Evolutionary conservation across 768 basidiomycete genomes (phyloP), one percentile per base, ranked within the genome.

Genomic region (Candolleomyces eurysporus): DNA sequence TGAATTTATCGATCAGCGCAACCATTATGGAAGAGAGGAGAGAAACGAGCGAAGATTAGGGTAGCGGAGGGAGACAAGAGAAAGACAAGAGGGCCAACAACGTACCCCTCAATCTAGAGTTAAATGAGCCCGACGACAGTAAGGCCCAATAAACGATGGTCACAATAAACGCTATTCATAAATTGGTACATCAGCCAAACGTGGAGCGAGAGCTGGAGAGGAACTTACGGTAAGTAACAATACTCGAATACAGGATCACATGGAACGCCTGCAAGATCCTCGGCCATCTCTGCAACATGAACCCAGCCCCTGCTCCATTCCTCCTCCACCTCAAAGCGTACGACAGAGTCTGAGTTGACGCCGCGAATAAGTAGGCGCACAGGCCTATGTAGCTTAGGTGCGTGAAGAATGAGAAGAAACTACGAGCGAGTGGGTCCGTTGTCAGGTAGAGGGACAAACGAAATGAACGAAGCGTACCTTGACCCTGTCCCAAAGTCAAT

Each of bases 351-450:
- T 89, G 88, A 5, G 83, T 75, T 8, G 81, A 77, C 1, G 88
- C 71, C 0, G 86, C 85, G 69, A 80, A 86, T 68, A 85, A 82
- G 71, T 89, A 90, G 14, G 87, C 78, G 36, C 80, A 77, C 2
- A 89, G 67, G 0, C 89, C 89, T 32, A 84, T 82, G 64, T 82
- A 87, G 0, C 84, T 79, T 2, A 90, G 77, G 59, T 84, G 67
- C 0, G 89, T 90, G 68, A 90, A 90, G 71, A 84, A 90, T 5
- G 83, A 82, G 64, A 87, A 81, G 73, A 75, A 87, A 8, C 88
- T 89, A 48, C 36, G 42, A 16, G 6, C 6, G 16, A 46, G 6
- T 7, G 14, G 19, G 19, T 17, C 45, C 1, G 45, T 46, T 1
- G 19, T 17, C 26, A 26, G 26, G 26, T 2, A 26, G 4, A 26